Evolutionary conservation across 2,329 filamentous ascomycete species (phyloP).

Genomic region (Colletotrichum horii): DNA sequence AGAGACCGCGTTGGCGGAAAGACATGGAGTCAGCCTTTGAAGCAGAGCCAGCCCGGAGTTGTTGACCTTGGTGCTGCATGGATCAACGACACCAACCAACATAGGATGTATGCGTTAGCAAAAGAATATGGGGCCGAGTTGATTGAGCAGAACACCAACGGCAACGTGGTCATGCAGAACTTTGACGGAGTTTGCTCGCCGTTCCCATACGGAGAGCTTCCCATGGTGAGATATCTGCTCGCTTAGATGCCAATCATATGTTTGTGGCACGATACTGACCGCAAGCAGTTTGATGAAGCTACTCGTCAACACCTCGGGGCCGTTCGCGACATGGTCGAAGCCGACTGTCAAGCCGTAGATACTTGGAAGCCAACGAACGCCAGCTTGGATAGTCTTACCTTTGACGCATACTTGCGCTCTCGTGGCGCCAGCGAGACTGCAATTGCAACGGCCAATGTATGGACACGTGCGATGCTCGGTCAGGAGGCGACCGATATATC

Average conservation of each 20-base stretch:
- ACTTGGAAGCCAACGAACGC: slow-evolving; percentile 24
- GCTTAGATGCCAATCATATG: neutral
- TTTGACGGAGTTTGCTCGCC: slow-evolving; percentile 33
- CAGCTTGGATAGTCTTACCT: slow-evolving; percentile 29
- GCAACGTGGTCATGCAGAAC: slow-evolving; percentile 47
- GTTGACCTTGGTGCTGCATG: slow-evolving; percentile 63
- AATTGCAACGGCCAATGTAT: slow-evolving; percentile 44
- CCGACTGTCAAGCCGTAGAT: slow-evolving; percentile 32
- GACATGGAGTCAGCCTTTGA: slow-evolving; percentile 43
- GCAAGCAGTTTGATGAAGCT: slow-evolving; percentile 3
- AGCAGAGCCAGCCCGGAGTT: slow-evolving; percentile 30
- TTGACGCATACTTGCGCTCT: slow-evolving; percentile 32
- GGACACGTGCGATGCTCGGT: slow-evolving; percentile 56
- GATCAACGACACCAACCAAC: slow-evolving; percentile 63
- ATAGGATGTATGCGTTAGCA: slow-evolving; percentile 45
- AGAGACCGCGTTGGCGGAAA: slow-evolving; percentile 57
- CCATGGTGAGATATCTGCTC: slow-evolving; percentile 13
- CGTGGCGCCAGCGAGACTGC: slow-evolving; percentile 28
- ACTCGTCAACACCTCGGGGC: neutral
- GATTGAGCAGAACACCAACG: slow-evolving; percentile 52
- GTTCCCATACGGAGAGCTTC: slow-evolving; percentile 24
- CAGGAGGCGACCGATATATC: slow-evolving; percentile 53
- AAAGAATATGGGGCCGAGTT: slow-evolving; percentile 45
- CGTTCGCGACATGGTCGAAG: slow-evolving; percentile 31
- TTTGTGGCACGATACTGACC: neutral